Evolutionary conservation across 176 grass and related monocot genomes (phyloP), one percentile per base, ranked within the genome.

Genomic region (Avena sativa): DNA sequence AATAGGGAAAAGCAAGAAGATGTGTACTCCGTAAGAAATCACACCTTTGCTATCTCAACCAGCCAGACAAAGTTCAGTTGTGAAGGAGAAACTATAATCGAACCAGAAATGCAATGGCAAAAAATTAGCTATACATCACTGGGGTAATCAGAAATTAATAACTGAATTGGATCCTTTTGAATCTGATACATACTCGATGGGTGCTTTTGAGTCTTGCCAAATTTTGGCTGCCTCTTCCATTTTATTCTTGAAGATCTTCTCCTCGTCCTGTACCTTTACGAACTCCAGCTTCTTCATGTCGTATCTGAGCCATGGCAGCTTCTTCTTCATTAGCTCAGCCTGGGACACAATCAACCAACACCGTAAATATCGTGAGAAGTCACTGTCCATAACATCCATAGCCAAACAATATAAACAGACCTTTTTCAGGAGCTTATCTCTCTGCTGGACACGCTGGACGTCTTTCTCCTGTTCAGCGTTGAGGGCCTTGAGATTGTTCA

Each of bases 261-360:
- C 89, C 64, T 93, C 38, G 28, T 93, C 83, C 63, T 74, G 89
- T 80, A 83, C 84, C 76, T 94, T 76, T n/a, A 63, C 74, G 66
- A 85, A 97, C 76, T 98, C 88, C 86, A 62, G 73, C 72, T 88
- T 89, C 85, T 92, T 93, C 61, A 84, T 84, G 70, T 95, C 91
- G 46, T 71, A 95, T 79, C 90, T 90, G 19, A 98, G 91, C 93
- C 93, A 98, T 66, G 95, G 95, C 5, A 98, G 17, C 81, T 95
- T 97, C 85, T 94, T 97, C 56, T 84, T 92, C 95, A 97, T 94
- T 81, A 84, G 80, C 55, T 94, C 91, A 79, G 88, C 90, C 95
- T 94, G 79, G 34, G 71, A 69, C 40, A 89, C 12, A 34, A 79
- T 43, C 38, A 55, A 66, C 25, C 28, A 38, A 40, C 46, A 23